Conservation (phyloP, 495 filamentous ascomycete genomes). For the Gamarada debralockiae region DNA sequence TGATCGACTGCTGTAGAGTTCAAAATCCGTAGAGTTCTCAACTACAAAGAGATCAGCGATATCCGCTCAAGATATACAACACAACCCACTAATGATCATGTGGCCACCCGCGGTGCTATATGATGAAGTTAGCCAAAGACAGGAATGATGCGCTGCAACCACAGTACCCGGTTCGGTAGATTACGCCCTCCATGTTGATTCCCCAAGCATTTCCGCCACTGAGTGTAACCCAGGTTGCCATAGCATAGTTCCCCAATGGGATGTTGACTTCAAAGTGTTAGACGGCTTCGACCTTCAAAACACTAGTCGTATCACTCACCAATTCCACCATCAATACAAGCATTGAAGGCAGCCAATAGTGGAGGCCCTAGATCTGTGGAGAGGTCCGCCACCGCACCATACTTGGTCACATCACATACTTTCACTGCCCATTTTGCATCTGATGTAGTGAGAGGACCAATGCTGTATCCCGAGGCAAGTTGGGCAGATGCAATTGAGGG, state of each 20-base stretch:
- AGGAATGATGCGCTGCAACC: not conserved
- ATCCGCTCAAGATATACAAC: not conserved
- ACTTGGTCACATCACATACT: conserved; percentile 42
- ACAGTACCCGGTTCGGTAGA: conserved; percentile 21
- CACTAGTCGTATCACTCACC: conserved; percentile 1
- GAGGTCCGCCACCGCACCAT: conserved; percentile 43
- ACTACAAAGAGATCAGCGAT: too few relatives aligned
- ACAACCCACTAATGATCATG: conserved; percentile 37
- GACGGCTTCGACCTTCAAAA: not conserved
- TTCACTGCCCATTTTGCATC: conserved; percentile 9
- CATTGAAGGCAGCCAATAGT: conserved; percentile 40
- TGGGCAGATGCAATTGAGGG: not conserved
- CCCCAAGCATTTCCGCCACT: not conserved
- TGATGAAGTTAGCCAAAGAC: not conserved
- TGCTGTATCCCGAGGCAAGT: not conserved
- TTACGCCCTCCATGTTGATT: conserved; percentile 21
- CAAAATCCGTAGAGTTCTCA: conserved; percentile 26
- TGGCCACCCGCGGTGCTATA: conserved; percentile 40
- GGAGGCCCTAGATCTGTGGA: conserved; percentile 44
- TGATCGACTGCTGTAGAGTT: conserved; percentile 42
- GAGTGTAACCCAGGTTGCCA: conserved; percentile 20
- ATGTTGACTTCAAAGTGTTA: conserved; percentile 29
- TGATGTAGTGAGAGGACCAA: not conserved
- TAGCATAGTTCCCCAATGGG: conserved; percentile 34
- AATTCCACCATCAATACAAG: conserved; percentile 31